Evolutionary conservation across 2,329 filamentous ascomycete genomes (phyloP).

Genomic region (Massarina eburnea): DNA sequence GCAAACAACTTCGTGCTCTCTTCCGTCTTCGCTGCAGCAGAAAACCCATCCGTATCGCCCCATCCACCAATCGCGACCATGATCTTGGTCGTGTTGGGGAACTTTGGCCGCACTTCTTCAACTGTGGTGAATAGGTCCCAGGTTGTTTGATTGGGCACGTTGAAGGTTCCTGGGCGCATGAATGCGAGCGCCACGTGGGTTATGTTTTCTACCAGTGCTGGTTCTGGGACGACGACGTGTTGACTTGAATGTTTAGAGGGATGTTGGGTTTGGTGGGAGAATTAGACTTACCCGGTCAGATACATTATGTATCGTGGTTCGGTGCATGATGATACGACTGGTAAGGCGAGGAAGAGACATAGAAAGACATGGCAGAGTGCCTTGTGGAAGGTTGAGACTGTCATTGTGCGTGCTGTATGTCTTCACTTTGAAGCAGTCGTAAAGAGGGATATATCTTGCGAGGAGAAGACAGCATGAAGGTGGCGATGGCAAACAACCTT

Average conservation of each 20-base stretch:
- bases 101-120: constrained; percentile 43
- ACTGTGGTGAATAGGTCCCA: constrained; percentile 34
- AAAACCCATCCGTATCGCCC: constrained; percentile 68
- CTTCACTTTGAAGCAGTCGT: too few species aligned
- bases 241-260: constrained; percentile 17
- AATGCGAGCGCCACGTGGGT: constrained; percentile 37
- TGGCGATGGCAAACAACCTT: too few species aligned
- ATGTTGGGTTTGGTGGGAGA: neutral
- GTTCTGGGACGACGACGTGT: constrained; percentile 28
- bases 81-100: constrained; percentile 58
- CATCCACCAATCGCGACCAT: constrained; percentile 74
- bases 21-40: constrained; percentile 56
- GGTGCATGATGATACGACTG: neutral
- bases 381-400: neutral
- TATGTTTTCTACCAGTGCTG: constrained; percentile 15
- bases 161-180: constrained; percentile 33
- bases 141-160: constrained; percentile 16
- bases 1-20: constrained; percentile 58
- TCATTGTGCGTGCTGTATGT: neutral
- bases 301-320: constrained; percentile 18
- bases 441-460: too few species aligned
- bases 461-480: neutral
- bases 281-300: constrained; percentile 13
- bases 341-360: neutral
- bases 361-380: neutral